Percentiles rank a stretch among this genome's conserved stretches.
Conservation (phyloP, 306 rosid species). For the Vigna mungo region DNA sequence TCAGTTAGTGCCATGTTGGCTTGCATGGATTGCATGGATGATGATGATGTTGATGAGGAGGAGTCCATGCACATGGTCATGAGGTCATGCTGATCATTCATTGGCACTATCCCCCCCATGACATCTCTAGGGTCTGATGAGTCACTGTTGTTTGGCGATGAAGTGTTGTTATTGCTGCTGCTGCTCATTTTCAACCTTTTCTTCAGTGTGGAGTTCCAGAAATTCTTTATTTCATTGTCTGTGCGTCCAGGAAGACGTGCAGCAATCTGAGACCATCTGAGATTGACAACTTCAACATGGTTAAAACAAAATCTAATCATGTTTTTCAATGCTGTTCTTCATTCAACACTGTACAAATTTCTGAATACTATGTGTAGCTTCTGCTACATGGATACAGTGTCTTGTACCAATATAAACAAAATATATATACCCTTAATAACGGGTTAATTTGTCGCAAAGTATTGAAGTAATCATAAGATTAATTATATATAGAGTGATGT, state of each 20-base stretch:
- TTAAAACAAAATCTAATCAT: neutral
- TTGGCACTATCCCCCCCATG: conserved; percentile 50
- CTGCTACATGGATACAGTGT: no score
- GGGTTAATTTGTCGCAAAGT: no score
- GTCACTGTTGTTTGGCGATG: conserved; percentile 68
- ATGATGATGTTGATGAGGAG: conserved; percentile 68
- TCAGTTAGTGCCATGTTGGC: conserved; percentile 49
- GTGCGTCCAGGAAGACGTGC: conserved; percentile 96
- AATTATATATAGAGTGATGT: neutral
- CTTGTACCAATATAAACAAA: no score
- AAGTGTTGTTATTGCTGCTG: conserved; percentile 20
- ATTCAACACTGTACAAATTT: no score
- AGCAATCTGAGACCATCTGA: conserved; percentile 98
- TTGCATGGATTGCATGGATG: conserved; percentile 58
- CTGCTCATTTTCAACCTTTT: conserved; percentile 62
- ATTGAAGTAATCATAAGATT: neutral
- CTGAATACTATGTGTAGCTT: no score
- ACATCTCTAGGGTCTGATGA: conserved; percentile 54
- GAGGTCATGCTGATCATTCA: conserved; percentile 52
- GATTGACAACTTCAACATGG: conserved; percentile 5
- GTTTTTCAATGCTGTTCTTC: neutral
- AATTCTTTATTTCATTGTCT: conserved; percentile 92
- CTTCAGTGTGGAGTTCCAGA: conserved; percentile 92
- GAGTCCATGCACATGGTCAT: conserved; percentile 75
- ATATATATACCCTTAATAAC: no score